Evolutionary conservation across 225 moss, liverwort and hornwort genomes (phyloP), one percentile per base, ranked within the genome.

Genomic region (Sphagnum contortum): DNA sequence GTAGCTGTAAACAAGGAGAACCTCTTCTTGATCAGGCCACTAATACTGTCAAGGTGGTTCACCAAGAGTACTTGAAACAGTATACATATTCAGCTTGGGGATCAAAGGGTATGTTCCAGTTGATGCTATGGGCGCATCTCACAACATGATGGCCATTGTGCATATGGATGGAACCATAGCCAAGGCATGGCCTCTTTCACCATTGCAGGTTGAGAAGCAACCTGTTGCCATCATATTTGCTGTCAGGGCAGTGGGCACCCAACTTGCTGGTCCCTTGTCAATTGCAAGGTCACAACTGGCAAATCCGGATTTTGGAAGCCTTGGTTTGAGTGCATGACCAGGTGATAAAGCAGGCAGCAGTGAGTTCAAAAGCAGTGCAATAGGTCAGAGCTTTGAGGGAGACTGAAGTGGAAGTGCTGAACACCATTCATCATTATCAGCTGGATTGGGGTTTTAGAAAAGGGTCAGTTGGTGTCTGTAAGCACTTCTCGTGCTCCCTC

Each of bases 51-150:
- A 93, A 84, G 71, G 93, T 93, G 48, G 89, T 98, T 8, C 78
- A 91, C 60, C 79, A 93, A 73, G 93, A 98, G 74, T 93, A 91
- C 61, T 78, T 57, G 50, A 87, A 75, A 64, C 98, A 98, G 75
- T 89, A 75, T 64, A 73, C 78, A 44, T 81, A 91, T 4, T 87
- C 89, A 2, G 77, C 84, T 4, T 49, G 91, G 7, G 92, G 98
- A 47, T 98, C 98, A 64, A 98, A 98, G 76, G 83, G 83, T 51
- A 98, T 98, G 98, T 93, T 91, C 50, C 86, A 83, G 68, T 76
- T 98, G 56, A 98, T 98, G 51, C 98, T 93, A 77, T 73, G 62
- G 87, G 93, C 59, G 91, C 96, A 54, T 93, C 90, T 8, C 90
- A 91, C 47, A 85, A 80, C 60, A 10, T 98, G 69, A 75, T 98